Percentiles rank a stretch among this genome's conserved stretches.
These are phyloP conservation scores for Vitis hybrid DNA, from an alignment of 177 flowering plant species.

Conservation along the genomic window DNA sequence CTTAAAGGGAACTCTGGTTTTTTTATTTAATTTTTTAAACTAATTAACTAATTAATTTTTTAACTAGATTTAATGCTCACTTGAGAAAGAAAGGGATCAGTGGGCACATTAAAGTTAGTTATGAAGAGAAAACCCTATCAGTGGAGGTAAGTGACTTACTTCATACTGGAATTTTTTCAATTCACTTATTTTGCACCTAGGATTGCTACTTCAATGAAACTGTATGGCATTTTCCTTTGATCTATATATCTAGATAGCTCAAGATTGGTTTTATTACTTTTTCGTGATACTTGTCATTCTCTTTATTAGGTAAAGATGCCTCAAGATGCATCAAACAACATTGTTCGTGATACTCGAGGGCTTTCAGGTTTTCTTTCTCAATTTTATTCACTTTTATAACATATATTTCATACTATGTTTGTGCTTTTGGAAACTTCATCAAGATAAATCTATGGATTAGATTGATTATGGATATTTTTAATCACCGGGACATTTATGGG, in stretches of 20 bases:
- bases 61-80: conserved; percentile 71
- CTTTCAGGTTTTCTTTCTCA: conserved; percentile 65
- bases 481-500: too few relatives aligned
- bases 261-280: neutral
- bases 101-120: conserved; percentile 64
- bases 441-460: neutral
- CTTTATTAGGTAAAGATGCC: conserved; percentile 83
- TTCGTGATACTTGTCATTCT: neutral
- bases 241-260: neutral
- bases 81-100: conserved; percentile 81
- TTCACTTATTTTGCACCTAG: neutral
- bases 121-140: conserved; percentile 70
- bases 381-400: neutral
- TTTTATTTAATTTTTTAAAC: neutral
- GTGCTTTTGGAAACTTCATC: neutral
- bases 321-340: conserved; percentile 76
- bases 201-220: neutral
- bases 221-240: neutral
- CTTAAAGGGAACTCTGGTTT: neutral
- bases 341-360: conserved; percentile 87
- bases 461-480: neutral
- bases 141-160: conserved; percentile 57
- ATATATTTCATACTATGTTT: neutral
- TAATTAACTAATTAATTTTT: neutral
- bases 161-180: neutral